Base-by-base conservation (phyloP, 805 yeast genomes). In the Starmerella gropengiesseri region DNA sequence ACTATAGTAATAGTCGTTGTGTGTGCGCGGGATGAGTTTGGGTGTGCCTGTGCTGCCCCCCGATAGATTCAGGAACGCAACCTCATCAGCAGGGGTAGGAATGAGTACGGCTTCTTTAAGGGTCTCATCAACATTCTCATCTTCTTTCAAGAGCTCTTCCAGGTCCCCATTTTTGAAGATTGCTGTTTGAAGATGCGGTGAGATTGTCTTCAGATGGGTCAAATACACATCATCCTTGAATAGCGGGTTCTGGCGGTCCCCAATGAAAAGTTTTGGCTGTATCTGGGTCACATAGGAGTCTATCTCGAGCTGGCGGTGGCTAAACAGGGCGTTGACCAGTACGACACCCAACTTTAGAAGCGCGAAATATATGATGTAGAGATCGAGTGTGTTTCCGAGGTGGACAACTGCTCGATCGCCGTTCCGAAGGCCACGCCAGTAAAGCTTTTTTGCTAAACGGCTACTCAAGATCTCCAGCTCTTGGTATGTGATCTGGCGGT, bases 21-120 rank as follows among this genome's bases (percentile, higher is more conserved):
- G 50, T 4, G 50, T 47, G 3, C 50, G 45, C 19, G 50, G 50
- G 19, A 47, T 47, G 13, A 47, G 45, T 28, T 47, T 47, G 1
- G 50, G 50, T 0, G 50, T 47, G 5, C 50, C 50, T 1, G 50
- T 47, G 12, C 41, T 33, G 3, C 50, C 50, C 3, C 50, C 50
- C 2, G 47, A 42, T 11, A 47, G 38, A 19, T 47, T 47, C 31
- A 47, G 33, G 26, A 47, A 47, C 3, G 50, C 50, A 2, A 47
- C 50, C 19, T 47, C 47, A 18, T 23, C 38, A 5, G 47, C 40
- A 4, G 31, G 18, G 1, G 50, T 46, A 5, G 47, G 47, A 5
- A 28, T 12, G 2, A 35, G 22, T 8, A 12, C 20, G 1, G 21
- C 16, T 16, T 19, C 20, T 13, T 14, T 28, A 8, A 14, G n/a